These are phyloP conservation scores for Pleurozium schreberi DNA, from an alignment of 225 moss, liverwort and hornwort genomes.

Conservation along the genomic window DNA sequence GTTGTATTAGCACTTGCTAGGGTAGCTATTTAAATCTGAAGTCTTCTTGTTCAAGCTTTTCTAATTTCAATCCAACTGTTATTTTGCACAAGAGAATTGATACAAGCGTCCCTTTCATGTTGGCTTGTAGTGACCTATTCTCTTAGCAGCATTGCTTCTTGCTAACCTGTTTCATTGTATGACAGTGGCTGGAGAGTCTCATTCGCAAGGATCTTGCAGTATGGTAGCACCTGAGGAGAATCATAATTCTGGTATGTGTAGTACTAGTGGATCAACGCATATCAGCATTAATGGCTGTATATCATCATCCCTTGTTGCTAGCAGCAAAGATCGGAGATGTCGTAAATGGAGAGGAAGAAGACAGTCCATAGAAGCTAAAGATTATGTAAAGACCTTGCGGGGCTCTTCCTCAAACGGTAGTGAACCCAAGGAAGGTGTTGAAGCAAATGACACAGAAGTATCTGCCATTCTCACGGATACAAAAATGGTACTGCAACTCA, in stretches of 20 bases:
- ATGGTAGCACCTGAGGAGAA: conserved; percentile 23
- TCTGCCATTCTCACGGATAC: conserved; percentile 13
- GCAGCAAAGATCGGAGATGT: conserved; percentile 21
- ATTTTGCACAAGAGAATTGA: neutral
- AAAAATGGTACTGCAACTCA: conserved; percentile 12
- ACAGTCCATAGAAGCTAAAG: conserved; percentile 15
- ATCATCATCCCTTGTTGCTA: conserved; percentile 15
- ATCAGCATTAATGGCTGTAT: conserved; percentile 16
- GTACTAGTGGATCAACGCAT: conserved; percentile 57
- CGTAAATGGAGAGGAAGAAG: conserved; percentile 57
- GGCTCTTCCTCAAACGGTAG: conserved; percentile 9
- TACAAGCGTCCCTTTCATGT: neutral
- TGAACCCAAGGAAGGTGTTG: neutral
- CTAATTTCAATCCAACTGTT: neutral
- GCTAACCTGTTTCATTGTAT: neutral
- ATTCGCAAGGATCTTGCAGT: conserved; percentile 33
- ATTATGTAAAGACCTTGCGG: conserved; percentile 21
- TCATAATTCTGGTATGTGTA: conserved; percentile 44
- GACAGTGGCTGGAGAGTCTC: conserved; percentile 31
- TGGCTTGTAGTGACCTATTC: neutral
- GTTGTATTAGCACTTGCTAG: neutral
- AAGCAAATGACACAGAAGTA: conserved; percentile 8
- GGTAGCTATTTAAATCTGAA: neutral
- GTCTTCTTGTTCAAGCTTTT: neutral
- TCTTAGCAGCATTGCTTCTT: neutral